phyloP scores from a whole-genome alignment of 495 filamentous ascomycete species.

The Hyphodiscus hymeniophilus region DNA sequence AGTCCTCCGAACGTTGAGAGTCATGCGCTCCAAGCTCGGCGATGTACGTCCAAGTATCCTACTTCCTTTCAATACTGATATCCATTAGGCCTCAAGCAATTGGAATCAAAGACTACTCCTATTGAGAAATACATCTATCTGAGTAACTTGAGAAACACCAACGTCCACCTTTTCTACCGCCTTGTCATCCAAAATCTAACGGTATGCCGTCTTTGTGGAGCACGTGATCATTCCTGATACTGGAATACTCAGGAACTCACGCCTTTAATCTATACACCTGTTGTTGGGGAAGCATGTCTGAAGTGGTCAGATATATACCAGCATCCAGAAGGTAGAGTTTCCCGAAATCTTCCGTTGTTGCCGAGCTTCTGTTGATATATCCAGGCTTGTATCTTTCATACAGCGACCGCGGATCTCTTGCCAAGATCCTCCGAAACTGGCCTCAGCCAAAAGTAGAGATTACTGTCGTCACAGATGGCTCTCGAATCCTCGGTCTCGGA shows the following conservation, averaged over 20 bases:
- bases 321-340: constrained; percentile 57
- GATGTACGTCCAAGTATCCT: constrained; percentile 41
- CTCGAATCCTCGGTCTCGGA: constrained; percentile 70
- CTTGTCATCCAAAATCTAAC: constrained; percentile 62
- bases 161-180: constrained; percentile 73
- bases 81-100: constrained; percentile 50
- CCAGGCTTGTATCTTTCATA: constrained; percentile 68
- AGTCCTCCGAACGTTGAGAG: constrained; percentile 63
- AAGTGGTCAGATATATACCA: constrained; percentile 78
- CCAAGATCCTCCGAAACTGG: constrained; percentile 68
- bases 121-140: constrained; percentile 79
- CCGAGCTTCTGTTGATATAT: background rate
- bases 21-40: constrained; percentile 57
- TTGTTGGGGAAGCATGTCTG: constrained; percentile 73
- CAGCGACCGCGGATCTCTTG: constrained; percentile 64
- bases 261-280: constrained; percentile 74
- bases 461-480: constrained; percentile 74
- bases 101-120: constrained; percentile 53
- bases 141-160: constrained; percentile 63
- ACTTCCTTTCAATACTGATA: constrained; percentile 4
- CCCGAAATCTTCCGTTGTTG: background rate
- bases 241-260: constrained; percentile 36
- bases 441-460: constrained; percentile 67
- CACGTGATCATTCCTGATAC: constrained; percentile 8
- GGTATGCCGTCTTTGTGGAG: constrained; percentile 33